Evolutionary conservation across 495 filamentous ascomycete genomes (phyloP), one percentile per base, ranked within the genome.

Genomic region (Astrothelium subdiscretum): DNA sequence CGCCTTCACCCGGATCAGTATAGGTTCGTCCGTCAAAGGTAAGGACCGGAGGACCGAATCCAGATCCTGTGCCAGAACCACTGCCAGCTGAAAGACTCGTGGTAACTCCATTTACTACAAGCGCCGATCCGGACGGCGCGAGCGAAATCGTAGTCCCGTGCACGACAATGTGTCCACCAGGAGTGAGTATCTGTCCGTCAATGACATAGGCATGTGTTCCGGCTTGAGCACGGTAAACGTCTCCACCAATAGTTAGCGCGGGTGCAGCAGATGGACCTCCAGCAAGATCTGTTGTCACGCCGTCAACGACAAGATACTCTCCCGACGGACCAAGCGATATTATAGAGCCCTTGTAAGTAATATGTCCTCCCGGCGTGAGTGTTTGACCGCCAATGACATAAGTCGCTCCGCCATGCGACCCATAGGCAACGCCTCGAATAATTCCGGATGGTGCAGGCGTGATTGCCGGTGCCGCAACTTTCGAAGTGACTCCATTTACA

Each of bases 171-270:
- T 26, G 8, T 8, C 22, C 69, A 1, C 72, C 72, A 31, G 73
- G 71, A 5, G 67, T 73, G 13, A 76, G 64, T 0, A 62, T 66
- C 15, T 69, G 58, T 52, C 69, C 69, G 26, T 61, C 66, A 59
- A 76, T 73, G 0, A 69, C 27, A 59, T 72, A 76, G 1, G 67
- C 63, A 11, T 70, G 70, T 8, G 62, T 43, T 57, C 66, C 67
- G 22, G 69, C 51, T n/a, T 67, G 60, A 15, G 72, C 67, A 10
- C 66, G 70, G 67, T 68, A 75, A 8, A 63, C 67, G 31, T 42
- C 58, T 38, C 66, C 64, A 26, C 68, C 71, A 35, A 74, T 65
- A 4, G 70, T 73, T 8, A 75, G 59, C 13, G 66, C 31, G 12
- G 71, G 73, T 62, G 69, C n/a, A 59, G 64, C 63, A 27, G 66